Evolutionary conservation across 2,329 filamentous ascomycete species (phyloP).

Genomic region (Colletotrichum magnum): DNA sequence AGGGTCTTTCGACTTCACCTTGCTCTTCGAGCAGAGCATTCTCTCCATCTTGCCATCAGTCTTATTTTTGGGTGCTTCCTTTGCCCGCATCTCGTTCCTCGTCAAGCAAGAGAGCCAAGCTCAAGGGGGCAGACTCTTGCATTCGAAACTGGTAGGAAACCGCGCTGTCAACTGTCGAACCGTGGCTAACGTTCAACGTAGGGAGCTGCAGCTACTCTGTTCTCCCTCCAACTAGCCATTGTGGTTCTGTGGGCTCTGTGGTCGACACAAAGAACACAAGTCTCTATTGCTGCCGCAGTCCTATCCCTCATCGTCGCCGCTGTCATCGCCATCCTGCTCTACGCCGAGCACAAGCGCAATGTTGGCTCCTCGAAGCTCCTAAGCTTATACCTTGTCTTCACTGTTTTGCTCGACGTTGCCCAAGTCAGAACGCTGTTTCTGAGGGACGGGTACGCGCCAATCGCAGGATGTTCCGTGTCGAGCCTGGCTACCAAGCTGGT

Average conservation of each 20-base stretch:
- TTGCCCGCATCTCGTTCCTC: slow-evolving; percentile 35
- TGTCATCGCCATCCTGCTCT: slow-evolving; percentile 48
- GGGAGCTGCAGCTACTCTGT: slow-evolving; percentile 30
- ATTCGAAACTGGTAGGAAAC: slow-evolving; percentile 40
- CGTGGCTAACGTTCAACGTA: slow-evolving; percentile 31
- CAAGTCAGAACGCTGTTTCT: slow-evolving; percentile 51
- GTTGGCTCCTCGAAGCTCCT: slow-evolving; percentile 50
- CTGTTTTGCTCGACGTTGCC: slow-evolving; percentile 51
- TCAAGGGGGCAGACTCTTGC: slow-evolving; percentile 26
- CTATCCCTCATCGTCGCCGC: slow-evolving; percentile 48
- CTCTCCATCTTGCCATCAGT: slow-evolving; percentile 45
- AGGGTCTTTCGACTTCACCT: slow-evolving; percentile 47
- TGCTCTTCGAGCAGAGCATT: slow-evolving; percentile 49
- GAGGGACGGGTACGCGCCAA: slow-evolving; percentile 41
- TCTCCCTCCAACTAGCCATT: slow-evolving; percentile 44
- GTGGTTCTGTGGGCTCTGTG: slow-evolving; percentile 46
- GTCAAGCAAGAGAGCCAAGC: slow-evolving; percentile 17
- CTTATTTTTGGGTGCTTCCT: slow-evolving; percentile 43
- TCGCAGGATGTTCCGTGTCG: slow-evolving; percentile 46
- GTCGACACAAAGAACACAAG: slow-evolving; percentile 42
- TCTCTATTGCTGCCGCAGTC: slow-evolving; percentile 47
- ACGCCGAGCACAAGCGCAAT: slow-evolving; percentile 51
- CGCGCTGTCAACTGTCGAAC: background rate
- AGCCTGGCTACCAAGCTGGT: slow-evolving; percentile 45
- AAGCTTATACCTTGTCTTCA: slow-evolving; percentile 48